Evolutionary conservation across 768 basidiomycete genomes (phyloP).

Genomic region (Tulasnella sp.): DNA sequence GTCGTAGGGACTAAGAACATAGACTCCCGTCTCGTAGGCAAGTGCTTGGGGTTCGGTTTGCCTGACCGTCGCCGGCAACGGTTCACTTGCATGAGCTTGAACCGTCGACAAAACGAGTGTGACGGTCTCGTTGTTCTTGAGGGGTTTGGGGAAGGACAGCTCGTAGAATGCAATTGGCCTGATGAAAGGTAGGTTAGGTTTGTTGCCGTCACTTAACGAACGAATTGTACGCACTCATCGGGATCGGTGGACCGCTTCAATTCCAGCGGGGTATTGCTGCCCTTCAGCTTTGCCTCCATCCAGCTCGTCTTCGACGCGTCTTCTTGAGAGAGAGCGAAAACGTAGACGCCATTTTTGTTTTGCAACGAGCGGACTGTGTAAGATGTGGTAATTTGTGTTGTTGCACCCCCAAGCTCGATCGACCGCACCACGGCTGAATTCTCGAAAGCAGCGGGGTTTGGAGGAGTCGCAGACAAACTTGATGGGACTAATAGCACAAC

Average conservation of each 20-base stretch:
- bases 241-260: slow-evolving; percentile 51
- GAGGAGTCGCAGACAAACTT: slow-evolving; percentile 19
- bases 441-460: slow-evolving; percentile 55
- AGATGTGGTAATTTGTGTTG: slow-evolving; percentile 84
- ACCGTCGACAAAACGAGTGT: slow-evolving; percentile 77
- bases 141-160: slow-evolving; percentile 58
- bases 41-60: slow-evolving; percentile 78
- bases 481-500: slow-evolving; percentile 6
- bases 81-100: slow-evolving; percentile 70
- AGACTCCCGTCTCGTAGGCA: slow-evolving; percentile 69
- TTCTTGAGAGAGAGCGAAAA: slow-evolving; percentile 58
- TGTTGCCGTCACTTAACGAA: neutral
- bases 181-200: neutral
- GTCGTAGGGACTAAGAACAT: slow-evolving; percentile 79
- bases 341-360: slow-evolving; percentile 59
- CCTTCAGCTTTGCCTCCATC: slow-evolving; percentile 72
- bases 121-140: slow-evolving; percentile 57
- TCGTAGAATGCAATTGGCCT: slow-evolving; percentile 51
- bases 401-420: slow-evolving; percentile 83
- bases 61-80: slow-evolving; percentile 67
- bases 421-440: slow-evolving; percentile 86
- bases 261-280: slow-evolving; percentile 52
- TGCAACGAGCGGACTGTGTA: slow-evolving; percentile 75
- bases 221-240: slow-evolving; percentile 48
- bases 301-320: slow-evolving; percentile 69